Evolutionary conservation across 169 alveolate species (phyloP).

Genomic region (Eimeria mitis): DNA sequence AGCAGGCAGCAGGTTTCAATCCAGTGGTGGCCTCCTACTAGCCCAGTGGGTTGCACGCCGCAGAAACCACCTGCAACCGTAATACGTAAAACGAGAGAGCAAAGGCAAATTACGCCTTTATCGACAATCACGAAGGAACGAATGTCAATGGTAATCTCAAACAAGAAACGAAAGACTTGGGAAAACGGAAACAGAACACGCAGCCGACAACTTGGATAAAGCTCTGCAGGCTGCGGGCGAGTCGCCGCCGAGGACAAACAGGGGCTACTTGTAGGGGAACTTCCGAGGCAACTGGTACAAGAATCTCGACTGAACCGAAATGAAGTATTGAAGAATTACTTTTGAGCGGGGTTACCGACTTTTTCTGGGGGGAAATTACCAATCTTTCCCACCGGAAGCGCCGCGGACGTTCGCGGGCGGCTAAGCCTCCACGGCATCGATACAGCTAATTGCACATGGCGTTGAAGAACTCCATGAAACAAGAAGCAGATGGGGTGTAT

Average conservation of each 20-base stretch:
- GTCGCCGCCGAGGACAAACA: not conserved
- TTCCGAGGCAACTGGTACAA: not conserved
- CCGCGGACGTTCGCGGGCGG: not conserved
- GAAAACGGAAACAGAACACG: not conserved
- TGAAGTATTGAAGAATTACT: not conserved
- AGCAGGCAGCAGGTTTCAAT: slow-evolving; percentile 9
- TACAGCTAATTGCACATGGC: not conserved
- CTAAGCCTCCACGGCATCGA: slow-evolving; percentile 3
- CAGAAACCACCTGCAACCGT: not conserved
- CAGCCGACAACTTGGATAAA: slow-evolving; percentile 31
- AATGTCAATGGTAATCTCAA: not conserved
- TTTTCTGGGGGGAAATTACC: not conserved
- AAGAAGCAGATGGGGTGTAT: not conserved
- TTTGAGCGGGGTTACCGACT: not conserved
- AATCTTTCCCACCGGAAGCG: not conserved
- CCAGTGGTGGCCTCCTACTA: slow-evolving; percentile 23
- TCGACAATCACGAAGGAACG: not conserved
- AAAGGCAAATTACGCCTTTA: not conserved
- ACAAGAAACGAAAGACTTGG: not conserved
- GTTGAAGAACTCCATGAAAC: not conserved
- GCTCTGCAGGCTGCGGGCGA: slow-evolving; percentile 27
- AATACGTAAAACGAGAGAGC: not conserved
- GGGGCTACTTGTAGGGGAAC: not conserved
- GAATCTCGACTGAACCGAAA: not conserved
- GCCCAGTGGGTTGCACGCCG: slow-evolving; percentile 49